Evolutionary conservation across 495 filamentous ascomycete species (phyloP).

Genomic region (Neurospora cerealis): DNA sequence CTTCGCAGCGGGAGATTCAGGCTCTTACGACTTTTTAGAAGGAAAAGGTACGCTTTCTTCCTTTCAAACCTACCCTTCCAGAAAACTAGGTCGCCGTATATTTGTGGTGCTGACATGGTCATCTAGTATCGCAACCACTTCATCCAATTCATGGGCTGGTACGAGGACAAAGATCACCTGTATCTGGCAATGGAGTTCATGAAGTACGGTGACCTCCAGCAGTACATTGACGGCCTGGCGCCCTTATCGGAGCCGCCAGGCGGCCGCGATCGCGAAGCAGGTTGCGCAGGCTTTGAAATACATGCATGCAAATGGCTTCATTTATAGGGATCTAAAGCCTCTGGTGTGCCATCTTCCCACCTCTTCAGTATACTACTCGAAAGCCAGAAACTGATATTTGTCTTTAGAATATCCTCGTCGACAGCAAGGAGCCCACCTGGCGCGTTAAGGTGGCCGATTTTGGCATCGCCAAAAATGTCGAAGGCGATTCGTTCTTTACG

Average conservation of each 20-base stretch:
- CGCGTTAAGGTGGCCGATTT: slow-evolving; percentile 45
- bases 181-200: slow-evolving; percentile 36
- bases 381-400: too few species aligned
- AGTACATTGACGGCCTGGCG: slow-evolving; percentile 4
- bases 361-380: too few species aligned
- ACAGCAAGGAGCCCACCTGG: slow-evolving; percentile 16
- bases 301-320: slow-evolving; percentile 40
- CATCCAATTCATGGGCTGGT: slow-evolving; percentile 27
- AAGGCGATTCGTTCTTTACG: slow-evolving; percentile 6
- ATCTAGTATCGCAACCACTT: slow-evolving; percentile 14
- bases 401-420: slow-evolving; percentile 14
- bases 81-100: neutral
- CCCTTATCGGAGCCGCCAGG: slow-evolving; percentile 24
- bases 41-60: neutral
- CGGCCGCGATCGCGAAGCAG: slow-evolving; percentile 28
- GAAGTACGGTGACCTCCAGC: slow-evolving; percentile 22
- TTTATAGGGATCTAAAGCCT: slow-evolving; percentile 45
- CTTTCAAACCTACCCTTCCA: neutral
- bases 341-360: too few species aligned
- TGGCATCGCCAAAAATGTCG: slow-evolving; percentile 27
- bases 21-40: neutral
- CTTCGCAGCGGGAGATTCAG: neutral
- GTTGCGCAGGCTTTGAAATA: slow-evolving; percentile 34
- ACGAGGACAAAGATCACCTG: slow-evolving; percentile 15
- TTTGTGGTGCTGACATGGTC: neutral